phyloP scores from a whole-genome alignment of 225 moss, liverwort and hornwort species.

The Ulota crispa region DNA sequence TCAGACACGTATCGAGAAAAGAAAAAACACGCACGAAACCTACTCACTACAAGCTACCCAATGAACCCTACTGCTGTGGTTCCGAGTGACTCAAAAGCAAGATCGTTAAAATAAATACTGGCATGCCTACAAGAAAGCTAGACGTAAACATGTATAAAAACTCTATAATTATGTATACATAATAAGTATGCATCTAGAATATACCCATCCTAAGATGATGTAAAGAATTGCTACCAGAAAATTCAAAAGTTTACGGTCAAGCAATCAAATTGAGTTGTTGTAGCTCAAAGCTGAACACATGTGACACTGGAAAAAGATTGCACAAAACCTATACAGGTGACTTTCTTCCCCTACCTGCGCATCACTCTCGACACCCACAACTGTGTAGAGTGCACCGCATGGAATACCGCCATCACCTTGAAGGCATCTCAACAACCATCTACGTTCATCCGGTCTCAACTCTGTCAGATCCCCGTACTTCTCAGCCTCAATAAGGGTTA shows the following conservation, averaged over 20 bases:
- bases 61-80: background rate
- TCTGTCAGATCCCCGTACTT: slow-evolving; percentile 75
- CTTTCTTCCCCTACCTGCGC: slow-evolving; percentile 75
- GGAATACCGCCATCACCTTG: slow-evolving; percentile 99
- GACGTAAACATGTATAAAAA: slow-evolving; percentile 17
- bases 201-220: background rate
- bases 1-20: slow-evolving; percentile 3
- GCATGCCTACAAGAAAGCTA: background rate
- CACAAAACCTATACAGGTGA: slow-evolving; percentile 6
- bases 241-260: background rate
- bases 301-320: background rate
- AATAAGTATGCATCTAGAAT: background rate
- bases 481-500: slow-evolving; percentile 59
- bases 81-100: slow-evolving; percentile 8
- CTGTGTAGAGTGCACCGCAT: slow-evolving; percentile 84
- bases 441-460: slow-evolving; percentile 66
- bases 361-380: slow-evolving; percentile 94
- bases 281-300: background rate
- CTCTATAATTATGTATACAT: slow-evolving; percentile 2
- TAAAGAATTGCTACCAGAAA: slow-evolving; percentile 9
- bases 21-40: background rate
- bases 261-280: background rate
- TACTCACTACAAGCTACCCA: background rate
- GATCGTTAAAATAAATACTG: slow-evolving; percentile 4
- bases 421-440: slow-evolving; percentile 80